These are phyloP conservation scores for Gelatoporia subvermispora DNA, from an alignment of 768 basidiomycete species.

Conservation along the genomic window DNA sequence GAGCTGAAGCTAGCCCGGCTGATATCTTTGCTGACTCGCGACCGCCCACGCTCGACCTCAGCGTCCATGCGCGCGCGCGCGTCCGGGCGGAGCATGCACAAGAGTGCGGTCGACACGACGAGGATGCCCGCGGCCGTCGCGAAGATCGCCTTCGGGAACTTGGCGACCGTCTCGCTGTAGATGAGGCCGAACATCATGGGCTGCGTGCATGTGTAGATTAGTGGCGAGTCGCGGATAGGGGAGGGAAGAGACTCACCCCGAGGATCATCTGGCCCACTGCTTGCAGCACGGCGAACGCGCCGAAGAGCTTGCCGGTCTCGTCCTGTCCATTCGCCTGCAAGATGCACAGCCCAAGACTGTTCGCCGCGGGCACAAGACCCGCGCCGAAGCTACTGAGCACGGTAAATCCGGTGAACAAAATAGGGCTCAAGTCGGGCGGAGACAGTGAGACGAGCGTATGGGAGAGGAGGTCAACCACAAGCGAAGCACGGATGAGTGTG, in stretches of 20 bases:
- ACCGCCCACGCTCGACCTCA: constrained; percentile 26
- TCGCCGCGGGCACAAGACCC: constrained; percentile 62
- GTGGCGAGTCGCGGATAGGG: neutral
- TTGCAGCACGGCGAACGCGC: constrained; percentile 64
- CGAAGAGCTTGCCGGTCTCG: constrained; percentile 56
- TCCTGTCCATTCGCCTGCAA: constrained; percentile 38
- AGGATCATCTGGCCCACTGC: constrained; percentile 62
- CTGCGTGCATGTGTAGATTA: constrained; percentile 31
- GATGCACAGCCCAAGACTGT: constrained; percentile 73
- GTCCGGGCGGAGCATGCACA: constrained; percentile 38
- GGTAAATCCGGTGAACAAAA: constrained; percentile 54
- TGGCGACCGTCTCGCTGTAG: constrained; percentile 59
- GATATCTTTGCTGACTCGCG: constrained; percentile 35
- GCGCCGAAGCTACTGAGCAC: constrained; percentile 61
- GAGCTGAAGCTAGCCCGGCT: constrained; percentile 6
- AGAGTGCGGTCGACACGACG: constrained; percentile 40
- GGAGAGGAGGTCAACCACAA: constrained; percentile 63
- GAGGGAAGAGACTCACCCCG: constrained; percentile 29
- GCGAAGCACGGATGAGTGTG: constrained; percentile 55
- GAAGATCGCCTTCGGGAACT: constrained; percentile 68
- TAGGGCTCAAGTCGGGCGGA: constrained; percentile 36
- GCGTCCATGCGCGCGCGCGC: constrained; percentile 17
- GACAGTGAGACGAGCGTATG: constrained; percentile 55
- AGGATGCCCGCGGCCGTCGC: constrained; percentile 53
- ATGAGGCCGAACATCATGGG: constrained; percentile 65